These are phyloP conservation scores for Rhodotorula graminis DNA, from an alignment of 768 basidiomycete genomes.

Conservation along the genomic window DNA sequence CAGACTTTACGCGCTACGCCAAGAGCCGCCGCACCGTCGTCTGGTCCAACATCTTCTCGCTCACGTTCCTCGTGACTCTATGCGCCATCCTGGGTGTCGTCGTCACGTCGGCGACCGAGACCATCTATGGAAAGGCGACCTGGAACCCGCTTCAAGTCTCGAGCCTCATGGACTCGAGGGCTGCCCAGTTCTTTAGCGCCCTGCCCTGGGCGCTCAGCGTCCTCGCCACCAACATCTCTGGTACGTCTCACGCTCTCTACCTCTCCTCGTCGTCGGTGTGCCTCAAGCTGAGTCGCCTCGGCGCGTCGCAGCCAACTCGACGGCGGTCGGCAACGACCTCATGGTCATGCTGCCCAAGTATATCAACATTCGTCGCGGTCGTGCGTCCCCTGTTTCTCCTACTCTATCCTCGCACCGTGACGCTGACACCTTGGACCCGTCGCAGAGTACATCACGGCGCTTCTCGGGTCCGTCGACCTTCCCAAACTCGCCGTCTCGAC, in stretches of 20 bases:
- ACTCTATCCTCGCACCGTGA: too few relatives aligned
- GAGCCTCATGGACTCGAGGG: constrained; percentile 36
- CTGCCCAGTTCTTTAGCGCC: constrained; percentile 40
- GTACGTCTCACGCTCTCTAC: neutral
- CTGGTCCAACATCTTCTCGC: constrained; percentile 41
- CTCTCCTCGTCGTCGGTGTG: too few relatives aligned
- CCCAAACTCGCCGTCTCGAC: too few relatives aligned
- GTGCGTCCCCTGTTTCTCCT: neutral
- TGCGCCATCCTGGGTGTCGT: constrained; percentile 35
- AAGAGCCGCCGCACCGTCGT: constrained; percentile 32
- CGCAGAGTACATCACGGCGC: constrained; percentile 38
- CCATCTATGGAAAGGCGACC: constrained; percentile 33
- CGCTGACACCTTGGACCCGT: constrained; percentile 45
- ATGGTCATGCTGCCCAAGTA: constrained; percentile 40
- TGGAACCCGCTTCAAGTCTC: constrained; percentile 37
- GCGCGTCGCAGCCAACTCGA: constrained; percentile 23
- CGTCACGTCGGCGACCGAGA: constrained; percentile 31
- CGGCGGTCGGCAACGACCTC: constrained; percentile 35
- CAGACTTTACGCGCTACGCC: constrained; percentile 39
- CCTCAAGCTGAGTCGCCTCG: too few relatives aligned
- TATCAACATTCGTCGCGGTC: constrained; percentile 41
- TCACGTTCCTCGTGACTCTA: constrained; percentile 29
- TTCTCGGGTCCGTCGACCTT: neutral
- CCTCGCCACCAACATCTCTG: constrained; percentile 32
- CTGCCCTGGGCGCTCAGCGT: constrained; percentile 18